Base-by-base conservation (phyloP, 148 eudicot species). In the Chenopodium quinoa region DNA sequence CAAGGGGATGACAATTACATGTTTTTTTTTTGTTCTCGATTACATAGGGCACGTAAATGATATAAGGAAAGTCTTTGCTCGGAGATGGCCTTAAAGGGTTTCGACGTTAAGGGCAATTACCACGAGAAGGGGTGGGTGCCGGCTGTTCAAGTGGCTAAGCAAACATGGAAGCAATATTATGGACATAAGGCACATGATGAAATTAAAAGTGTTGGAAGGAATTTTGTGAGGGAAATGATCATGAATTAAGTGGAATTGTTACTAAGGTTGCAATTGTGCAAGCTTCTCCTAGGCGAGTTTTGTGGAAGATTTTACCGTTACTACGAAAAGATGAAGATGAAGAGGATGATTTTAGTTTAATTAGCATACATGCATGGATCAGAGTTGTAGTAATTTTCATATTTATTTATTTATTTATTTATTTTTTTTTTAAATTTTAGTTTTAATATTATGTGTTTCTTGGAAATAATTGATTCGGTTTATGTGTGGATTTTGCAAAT, bases 111-210 rank as follows among this genome's bases (percentile, higher is more conserved):
- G 23, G 60, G 20, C 9, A 64, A 56, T 58, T 56, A 31, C 22
- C 23, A 5, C 9, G 29, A 20, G 25, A 27, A 58, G 27, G 46
- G 46, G 11, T 60, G 79, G 79, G 50, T 22, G 4, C 79, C 79
- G 0, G 50, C 62, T 66, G 79, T 60, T 7, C 50, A 2, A 0
- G 29, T 76, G 2, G 29, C 37, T 14, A 60, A 76, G 63, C 79
- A 76, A 34, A 62, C 23, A 9, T 76, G 79, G 79, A 47, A 34
- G 19, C 79, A 76, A 4, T 76, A 56, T 76, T 1, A 76, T 76
- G 8, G 9, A 32, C 78, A n/a, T 31, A 75, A 19, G 48, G 47
- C 67, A 1, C 67, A 75, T 20, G 67, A 75, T 2, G 78, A 75
- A 75, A 27, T 27, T 0, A 27, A 11, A 7, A 20, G 17, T 20